phyloP scores from a whole-genome alignment of 208 protist species.

The Crithidia bombi region DNA sequence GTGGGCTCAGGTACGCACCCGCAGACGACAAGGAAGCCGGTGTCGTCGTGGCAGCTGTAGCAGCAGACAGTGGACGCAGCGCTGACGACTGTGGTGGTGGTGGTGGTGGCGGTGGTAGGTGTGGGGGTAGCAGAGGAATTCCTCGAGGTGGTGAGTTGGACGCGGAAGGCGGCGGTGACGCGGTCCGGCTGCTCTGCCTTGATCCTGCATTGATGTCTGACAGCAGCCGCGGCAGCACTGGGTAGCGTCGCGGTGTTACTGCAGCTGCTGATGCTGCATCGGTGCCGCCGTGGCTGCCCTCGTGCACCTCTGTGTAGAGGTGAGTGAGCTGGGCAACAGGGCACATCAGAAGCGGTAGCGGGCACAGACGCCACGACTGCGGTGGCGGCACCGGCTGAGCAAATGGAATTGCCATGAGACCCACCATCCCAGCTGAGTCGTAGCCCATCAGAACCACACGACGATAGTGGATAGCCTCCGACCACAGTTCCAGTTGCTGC shows the following conservation, averaged over 20 bases:
- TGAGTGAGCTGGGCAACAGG: neutral
- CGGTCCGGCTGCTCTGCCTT: neutral
- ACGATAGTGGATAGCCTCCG: slow-evolving; percentile 24
- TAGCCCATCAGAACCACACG: slow-evolving; percentile 54
- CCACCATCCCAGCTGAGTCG: slow-evolving; percentile 32
- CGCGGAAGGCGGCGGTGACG: neutral
- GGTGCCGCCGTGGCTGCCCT: neutral
- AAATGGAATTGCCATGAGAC: slow-evolving; percentile 32
- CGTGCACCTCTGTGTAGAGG: neutral
- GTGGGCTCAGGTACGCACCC: slow-evolving; percentile 16
- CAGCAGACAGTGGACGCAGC: neutral
- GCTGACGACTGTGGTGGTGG: neutral
- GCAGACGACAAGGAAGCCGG: neutral
- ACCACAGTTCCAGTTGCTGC: slow-evolving; percentile 8
- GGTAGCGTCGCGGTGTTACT: slow-evolving; percentile 1
- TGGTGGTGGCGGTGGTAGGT: neutral
- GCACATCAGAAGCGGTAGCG: slow-evolving; percentile 30
- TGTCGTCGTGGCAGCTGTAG: neutral
- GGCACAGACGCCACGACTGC: slow-evolving; percentile 25
- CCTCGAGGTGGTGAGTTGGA: slow-evolving; percentile 5
- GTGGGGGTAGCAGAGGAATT: neutral
- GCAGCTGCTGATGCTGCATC: too few relatives aligned
- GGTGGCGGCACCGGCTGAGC: slow-evolving; percentile 20
- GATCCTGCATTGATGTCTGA: neutral
- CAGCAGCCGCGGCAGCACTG: neutral